Percentiles rank a stretch among this genome's conserved stretches.
phyloP scores from a whole-genome alignment of 2,329 filamentous ascomycete genomes.

The Fusarium falciforme region DNA sequence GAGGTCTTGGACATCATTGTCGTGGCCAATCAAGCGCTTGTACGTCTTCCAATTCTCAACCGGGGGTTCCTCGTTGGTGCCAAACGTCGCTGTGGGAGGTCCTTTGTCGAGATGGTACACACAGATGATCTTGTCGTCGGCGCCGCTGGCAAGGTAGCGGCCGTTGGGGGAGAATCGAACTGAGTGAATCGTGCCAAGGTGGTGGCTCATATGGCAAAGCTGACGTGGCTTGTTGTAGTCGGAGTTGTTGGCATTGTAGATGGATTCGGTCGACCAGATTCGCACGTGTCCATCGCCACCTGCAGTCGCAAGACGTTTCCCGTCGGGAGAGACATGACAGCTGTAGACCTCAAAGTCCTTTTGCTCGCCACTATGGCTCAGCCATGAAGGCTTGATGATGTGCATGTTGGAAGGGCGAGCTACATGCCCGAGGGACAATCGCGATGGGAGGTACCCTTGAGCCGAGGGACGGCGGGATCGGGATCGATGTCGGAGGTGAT shows the following conservation, averaged over 20 bases:
- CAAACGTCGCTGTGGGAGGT: slow-evolving; percentile 83
- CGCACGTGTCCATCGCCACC: slow-evolving; percentile 98
- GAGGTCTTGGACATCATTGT: slow-evolving; percentile 98
- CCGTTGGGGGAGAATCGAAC: slow-evolving; percentile 97
- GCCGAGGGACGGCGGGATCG: slow-evolving; percentile 4
- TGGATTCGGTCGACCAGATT: slow-evolving; percentile 96
- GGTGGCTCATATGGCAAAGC: slow-evolving; percentile 97
- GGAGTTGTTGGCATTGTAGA: slow-evolving; percentile 81
- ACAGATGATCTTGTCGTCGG: slow-evolving; percentile 98
- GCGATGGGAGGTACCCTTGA: neutral
- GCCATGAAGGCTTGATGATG: slow-evolving; percentile 95
- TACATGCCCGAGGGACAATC: slow-evolving; percentile 36
- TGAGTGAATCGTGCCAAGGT: slow-evolving; percentile 96
- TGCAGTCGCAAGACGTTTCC: slow-evolving; percentile 89
- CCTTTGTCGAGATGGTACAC: slow-evolving; percentile 92
- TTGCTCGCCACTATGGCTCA: slow-evolving; percentile 95
- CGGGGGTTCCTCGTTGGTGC: slow-evolving; percentile 89
- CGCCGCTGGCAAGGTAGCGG: slow-evolving; percentile 94
- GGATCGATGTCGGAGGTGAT: neutral
- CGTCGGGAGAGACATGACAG: slow-evolving; percentile 96
- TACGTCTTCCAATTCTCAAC: slow-evolving; percentile 99
- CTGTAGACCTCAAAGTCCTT: slow-evolving; percentile 99
- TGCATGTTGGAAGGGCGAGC: slow-evolving; percentile 66
- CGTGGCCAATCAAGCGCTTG: slow-evolving; percentile 92
- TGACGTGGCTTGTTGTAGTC: slow-evolving; percentile 85